These are phyloP conservation scores for Cerioporus squamosus DNA, from an alignment of 1,284 basidiomycete genomes.

Conservation along the genomic window DNA sequence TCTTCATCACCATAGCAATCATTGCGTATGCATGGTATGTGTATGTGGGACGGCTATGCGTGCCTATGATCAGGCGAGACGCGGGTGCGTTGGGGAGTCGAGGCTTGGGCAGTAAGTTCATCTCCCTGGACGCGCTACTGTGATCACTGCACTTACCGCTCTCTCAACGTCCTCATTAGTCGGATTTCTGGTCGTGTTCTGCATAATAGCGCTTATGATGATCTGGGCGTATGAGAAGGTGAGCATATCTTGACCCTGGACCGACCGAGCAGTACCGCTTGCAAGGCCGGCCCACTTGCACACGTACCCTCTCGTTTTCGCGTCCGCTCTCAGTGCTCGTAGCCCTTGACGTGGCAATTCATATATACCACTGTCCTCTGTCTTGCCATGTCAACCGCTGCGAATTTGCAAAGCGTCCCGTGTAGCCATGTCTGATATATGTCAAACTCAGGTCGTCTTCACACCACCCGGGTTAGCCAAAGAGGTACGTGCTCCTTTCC, in stretches of 20 bases:
- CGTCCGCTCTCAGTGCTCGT: background rate
- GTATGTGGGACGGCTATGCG: constrained; percentile 67
- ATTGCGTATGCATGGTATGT: constrained; percentile 72
- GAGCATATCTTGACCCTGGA: constrained; percentile 10
- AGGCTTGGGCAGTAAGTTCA: constrained; percentile 60
- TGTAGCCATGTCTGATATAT: background rate
- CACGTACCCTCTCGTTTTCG: too few relatives aligned
- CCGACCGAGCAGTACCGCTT: background rate
- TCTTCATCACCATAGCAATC: constrained; percentile 55
- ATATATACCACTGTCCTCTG: background rate
- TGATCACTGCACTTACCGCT: background rate
- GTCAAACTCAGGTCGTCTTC: constrained; percentile 52
- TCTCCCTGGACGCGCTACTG: background rate
- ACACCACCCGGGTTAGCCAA: constrained; percentile 72
- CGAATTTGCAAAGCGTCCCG: background rate
- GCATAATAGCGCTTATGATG: constrained; percentile 68
- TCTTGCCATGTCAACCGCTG: background rate
- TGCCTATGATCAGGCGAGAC: constrained; percentile 59
- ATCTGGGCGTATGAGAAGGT: constrained; percentile 76
- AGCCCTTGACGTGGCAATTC: background rate
- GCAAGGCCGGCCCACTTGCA: too few relatives aligned
- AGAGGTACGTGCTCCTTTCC: constrained; percentile 52
- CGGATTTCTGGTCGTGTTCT: constrained; percentile 60
- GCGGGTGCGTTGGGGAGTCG: constrained; percentile 47
- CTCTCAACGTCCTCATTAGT: constrained; percentile 42